Conservation (phyloP, 1,139 yeast genomes). For the Insectozyma bohioensis region DNA sequence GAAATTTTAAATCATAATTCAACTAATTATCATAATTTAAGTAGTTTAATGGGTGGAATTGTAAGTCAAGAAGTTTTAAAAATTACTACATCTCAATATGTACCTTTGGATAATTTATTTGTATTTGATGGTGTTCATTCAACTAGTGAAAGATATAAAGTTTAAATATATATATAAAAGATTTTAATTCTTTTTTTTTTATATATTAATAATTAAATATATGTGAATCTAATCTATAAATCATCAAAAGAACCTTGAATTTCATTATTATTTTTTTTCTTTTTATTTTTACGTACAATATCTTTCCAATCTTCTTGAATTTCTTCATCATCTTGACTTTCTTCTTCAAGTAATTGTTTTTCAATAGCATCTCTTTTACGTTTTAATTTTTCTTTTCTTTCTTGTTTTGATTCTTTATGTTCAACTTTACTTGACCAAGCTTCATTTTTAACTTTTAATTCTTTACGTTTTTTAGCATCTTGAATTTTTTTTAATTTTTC, state of each 20-base stretch:
- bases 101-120: slow-evolving; percentile 66
- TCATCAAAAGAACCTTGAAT: slow-evolving; percentile 72
- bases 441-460: slow-evolving; percentile 51
- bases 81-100: slow-evolving; percentile 68
- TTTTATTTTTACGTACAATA: slow-evolving; percentile 63
- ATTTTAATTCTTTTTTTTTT: slow-evolving; percentile 4
- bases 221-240: slow-evolving; percentile 34
- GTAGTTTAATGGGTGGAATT: slow-evolving; percentile 68
- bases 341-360: slow-evolving; percentile 49
- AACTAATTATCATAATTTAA: slow-evolving; percentile 32
- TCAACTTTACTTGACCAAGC: slow-evolving; percentile 80
- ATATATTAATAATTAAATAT: slow-evolving; percentile 1
- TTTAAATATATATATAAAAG: slow-evolving; percentile 17
- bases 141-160: slow-evolving; percentile 49
- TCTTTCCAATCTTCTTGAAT: slow-evolving; percentile 86
- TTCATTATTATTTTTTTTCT: slow-evolving; percentile 33
- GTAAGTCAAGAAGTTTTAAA: slow-evolving; percentile 74
- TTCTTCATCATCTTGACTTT: slow-evolving; percentile 52
- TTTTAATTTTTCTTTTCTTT: slow-evolving; percentile 63
- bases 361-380: slow-evolving; percentile 64
- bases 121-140: slow-evolving; percentile 68
- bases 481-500: slow-evolving; percentile 43
- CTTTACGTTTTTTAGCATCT: slow-evolving; percentile 50
- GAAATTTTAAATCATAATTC: slow-evolving; percentile 33
- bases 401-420: slow-evolving; percentile 61